Base-by-base conservation (phyloP, 108 stramenopile species). In the Conticribra weissflogii region DNA sequence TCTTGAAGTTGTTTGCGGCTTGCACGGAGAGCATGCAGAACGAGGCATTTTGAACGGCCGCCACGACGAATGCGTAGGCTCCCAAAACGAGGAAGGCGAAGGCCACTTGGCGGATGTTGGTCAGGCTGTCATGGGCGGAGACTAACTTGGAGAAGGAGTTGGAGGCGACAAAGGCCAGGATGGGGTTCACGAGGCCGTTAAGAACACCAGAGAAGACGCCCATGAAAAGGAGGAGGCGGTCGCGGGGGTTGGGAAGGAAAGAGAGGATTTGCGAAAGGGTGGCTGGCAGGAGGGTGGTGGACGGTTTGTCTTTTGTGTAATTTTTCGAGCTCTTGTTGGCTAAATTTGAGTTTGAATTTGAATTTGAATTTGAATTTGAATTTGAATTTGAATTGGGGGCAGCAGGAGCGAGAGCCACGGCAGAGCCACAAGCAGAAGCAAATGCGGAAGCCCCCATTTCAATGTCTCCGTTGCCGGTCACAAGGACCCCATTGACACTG, bases 111-210 rank as follows among this genome's bases (percentile, higher is more conserved):
- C 72, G 59, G n/a, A 86, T 48, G 16, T 27, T 27, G 2, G 46
- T 72, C 24, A 85, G 54, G 33, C 66, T 65, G n/a, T 72, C 61
- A 14, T 44, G 44, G 0, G 80, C 83, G 22, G 56, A 60, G 9
- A 74, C 76, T 19, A 86, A 49, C 50, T 83, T 66, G 9, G 63
- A 29, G 52, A 86, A 86, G 49, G 77, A 66, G 19, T 59, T 76
- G 51, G 72, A 64, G 71, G 85, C 88, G 0, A 92, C 19, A 18
- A 75, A 89, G 27, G 87, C 91, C 27, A 92, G 59, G 1, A 62
- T 49, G n/a, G 84, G 84, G 53, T 62, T 68, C 30, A 82, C 77
- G 16, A 64, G 53, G 23, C 84, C 84, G 31, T 81, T 59, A 22
- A 82, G 63, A 16, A 71, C 48, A 19, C 64, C 68, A 12, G 59